Conservation (phyloP, 306 rosid genomes). For the Gynostemma pentaphyllum region DNA sequence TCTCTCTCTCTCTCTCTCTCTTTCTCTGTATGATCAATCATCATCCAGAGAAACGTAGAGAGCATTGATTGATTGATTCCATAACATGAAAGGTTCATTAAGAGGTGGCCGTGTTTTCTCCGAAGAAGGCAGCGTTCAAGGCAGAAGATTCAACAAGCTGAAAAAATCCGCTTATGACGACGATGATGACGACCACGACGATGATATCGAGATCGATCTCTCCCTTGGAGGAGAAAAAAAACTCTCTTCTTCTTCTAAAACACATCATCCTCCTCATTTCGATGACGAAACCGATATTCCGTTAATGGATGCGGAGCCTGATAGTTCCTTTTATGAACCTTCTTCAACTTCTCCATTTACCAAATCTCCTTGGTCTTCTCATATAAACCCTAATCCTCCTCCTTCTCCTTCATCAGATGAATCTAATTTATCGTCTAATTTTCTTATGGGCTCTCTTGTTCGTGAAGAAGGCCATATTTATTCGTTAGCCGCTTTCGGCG, state of each 20-base stretch:
- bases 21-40: no score
- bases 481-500: constrained; percentile 64
- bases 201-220: no score
- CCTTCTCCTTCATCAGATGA: background rate
- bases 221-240: background rate
- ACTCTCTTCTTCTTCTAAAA: background rate
- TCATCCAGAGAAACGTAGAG: no score
- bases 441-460: constrained; percentile 60
- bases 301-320: constrained; percentile 7
- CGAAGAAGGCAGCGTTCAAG: constrained; percentile 19
- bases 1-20: no score
- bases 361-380: constrained; percentile 79
- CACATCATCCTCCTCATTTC: background rate
- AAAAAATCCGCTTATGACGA: constrained; percentile 16
- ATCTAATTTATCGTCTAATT: constrained; percentile 7
- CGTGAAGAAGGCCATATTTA: constrained; percentile 91
- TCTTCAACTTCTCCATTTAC: constrained; percentile 34
- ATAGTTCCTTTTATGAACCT: background rate
- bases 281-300: constrained; percentile 14
- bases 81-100: constrained; percentile 29
- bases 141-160: constrained; percentile 23
- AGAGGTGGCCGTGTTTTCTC: constrained; percentile 25
- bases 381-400: constrained; percentile 4
- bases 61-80: no score
- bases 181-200: no score